Percentiles rank a stretch among this genome's conserved stretches.
Evolutionary conservation across 2,329 filamentous ascomycete genomes (phyloP).

Genomic region (Periconia sp.): DNA sequence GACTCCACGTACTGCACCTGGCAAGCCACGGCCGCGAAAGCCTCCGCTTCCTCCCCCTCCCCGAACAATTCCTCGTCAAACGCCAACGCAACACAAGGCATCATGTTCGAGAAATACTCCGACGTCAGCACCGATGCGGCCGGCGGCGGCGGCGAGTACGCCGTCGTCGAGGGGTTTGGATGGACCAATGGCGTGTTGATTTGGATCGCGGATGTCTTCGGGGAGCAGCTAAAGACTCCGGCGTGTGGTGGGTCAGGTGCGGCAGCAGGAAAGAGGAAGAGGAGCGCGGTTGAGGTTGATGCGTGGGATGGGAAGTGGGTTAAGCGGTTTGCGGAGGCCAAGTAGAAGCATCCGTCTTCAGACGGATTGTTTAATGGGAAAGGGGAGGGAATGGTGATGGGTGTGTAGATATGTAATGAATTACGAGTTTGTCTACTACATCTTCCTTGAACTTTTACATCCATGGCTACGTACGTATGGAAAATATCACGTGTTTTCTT

Average conservation of each 20-base stretch:
- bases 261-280: slow-evolving; percentile 19
- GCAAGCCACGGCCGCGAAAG: slow-evolving; percentile 63
- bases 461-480: too few species aligned
- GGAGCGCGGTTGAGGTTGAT: slow-evolving; percentile 32
- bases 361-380: neutral
- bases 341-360: too few species aligned
- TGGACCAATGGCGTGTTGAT: slow-evolving; percentile 72
- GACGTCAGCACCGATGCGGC: slow-evolving; percentile 62
- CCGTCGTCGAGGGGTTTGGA: slow-evolving; percentile 70
- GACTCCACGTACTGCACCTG: slow-evolving; percentile 71
- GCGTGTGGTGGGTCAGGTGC: slow-evolving; percentile 43
- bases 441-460: too few species aligned
- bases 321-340: slow-evolving; percentile 21
- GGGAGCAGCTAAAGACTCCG: slow-evolving; percentile 56
- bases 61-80: slow-evolving; percentile 47
- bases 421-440: too few species aligned
- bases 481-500: too few species aligned
- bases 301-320: slow-evolving; percentile 36
- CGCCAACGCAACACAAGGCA: slow-evolving; percentile 41
- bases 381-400: neutral
- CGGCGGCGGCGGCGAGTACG: slow-evolving; percentile 68
- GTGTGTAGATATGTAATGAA: too few species aligned
- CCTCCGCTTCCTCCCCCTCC: too few species aligned
- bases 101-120: slow-evolving; percentile 72
- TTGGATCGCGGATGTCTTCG: slow-evolving; percentile 66